Evolutionary conservation across 495 filamentous ascomycete genomes (phyloP).

Genomic region (Aspergillus panamensis): DNA sequence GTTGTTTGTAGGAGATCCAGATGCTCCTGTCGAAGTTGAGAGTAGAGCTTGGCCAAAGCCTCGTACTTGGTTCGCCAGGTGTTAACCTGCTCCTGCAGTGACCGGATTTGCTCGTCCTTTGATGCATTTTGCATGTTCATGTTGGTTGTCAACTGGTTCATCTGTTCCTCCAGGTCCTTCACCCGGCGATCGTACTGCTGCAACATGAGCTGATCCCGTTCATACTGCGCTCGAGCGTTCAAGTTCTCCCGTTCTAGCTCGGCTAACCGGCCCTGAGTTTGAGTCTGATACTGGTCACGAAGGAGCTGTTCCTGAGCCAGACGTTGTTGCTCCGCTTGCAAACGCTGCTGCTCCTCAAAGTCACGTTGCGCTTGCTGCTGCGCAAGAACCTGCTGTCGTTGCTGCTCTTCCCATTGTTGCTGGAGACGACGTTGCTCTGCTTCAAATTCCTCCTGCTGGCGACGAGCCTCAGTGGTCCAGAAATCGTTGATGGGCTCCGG

Average conservation of each 20-base stretch:
- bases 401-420: constrained; percentile 70
- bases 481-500: constrained; percentile 96
- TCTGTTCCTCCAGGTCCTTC: constrained; percentile 86
- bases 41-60: constrained; percentile 92
- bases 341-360: constrained; percentile 91
- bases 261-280: constrained; percentile 88
- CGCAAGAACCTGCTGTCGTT: constrained; percentile 76
- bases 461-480: constrained; percentile 87
- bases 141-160: constrained; percentile 75
- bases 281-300: constrained; percentile 80
- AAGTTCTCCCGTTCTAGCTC: constrained; percentile 94
- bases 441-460: constrained; percentile 91
- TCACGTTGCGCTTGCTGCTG: constrained; percentile 81
- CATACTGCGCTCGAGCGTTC: constrained; percentile 90
- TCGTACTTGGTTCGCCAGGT: constrained; percentile 98
- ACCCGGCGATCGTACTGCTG: constrained; percentile 94
- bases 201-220: constrained; percentile 93
- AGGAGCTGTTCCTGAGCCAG: constrained; percentile 86
- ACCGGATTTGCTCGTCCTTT: constrained; percentile 89
- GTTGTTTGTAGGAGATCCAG: constrained; percentile 91
- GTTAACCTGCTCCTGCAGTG: constrained; percentile 91
- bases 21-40: constrained; percentile 92
- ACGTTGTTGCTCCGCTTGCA: constrained; percentile 82
- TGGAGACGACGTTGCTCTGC: constrained; percentile 86
- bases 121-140: constrained; percentile 80